Conservation (phyloP, 116 monocot species). For the Papilionanthe hybrid region DNA sequence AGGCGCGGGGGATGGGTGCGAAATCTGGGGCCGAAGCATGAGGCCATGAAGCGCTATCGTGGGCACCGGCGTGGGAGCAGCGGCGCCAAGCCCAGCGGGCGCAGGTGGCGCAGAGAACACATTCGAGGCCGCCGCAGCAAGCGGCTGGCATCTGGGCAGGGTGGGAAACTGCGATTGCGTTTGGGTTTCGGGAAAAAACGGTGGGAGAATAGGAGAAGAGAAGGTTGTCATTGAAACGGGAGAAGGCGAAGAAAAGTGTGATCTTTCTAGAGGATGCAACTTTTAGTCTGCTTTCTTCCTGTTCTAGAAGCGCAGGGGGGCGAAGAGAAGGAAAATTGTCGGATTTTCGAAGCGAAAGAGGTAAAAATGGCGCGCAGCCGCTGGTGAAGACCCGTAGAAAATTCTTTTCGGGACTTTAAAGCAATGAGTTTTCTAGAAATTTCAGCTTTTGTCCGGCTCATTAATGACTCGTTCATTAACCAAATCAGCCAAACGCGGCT, state of each 20-base stretch:
- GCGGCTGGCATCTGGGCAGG: conserved; percentile 7
- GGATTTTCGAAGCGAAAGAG: not conserved
- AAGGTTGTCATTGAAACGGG: not conserved
- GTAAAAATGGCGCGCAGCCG: not conserved
- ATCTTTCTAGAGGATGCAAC: not conserved
- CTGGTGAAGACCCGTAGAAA: not conserved
- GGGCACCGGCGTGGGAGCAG: conserved; percentile 28
- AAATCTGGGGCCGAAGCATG: conserved; percentile 15
- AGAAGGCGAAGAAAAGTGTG: not conserved
- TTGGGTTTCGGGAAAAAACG: not conserved
- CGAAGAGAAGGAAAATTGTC: not conserved
- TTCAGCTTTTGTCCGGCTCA: too few species aligned
- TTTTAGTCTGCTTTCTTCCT: not conserved
- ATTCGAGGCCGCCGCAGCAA: conserved; percentile 26
- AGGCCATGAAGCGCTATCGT: conserved; percentile 42
- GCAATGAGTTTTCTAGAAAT: too few species aligned
- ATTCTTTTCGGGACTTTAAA: too few species aligned
- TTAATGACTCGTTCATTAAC: too few species aligned
- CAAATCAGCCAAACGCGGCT: too few species aligned
- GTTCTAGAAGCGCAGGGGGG: not conserved
- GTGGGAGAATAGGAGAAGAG: not conserved
- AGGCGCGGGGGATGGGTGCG: conserved; percentile 24
- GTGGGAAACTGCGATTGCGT: not conserved
- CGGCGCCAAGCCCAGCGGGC: conserved; percentile 43
- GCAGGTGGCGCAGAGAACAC: conserved; percentile 36